Conservation (phyloP, 2,329 filamentous ascomycete species). For the Fusarium duplospermum region DNA sequence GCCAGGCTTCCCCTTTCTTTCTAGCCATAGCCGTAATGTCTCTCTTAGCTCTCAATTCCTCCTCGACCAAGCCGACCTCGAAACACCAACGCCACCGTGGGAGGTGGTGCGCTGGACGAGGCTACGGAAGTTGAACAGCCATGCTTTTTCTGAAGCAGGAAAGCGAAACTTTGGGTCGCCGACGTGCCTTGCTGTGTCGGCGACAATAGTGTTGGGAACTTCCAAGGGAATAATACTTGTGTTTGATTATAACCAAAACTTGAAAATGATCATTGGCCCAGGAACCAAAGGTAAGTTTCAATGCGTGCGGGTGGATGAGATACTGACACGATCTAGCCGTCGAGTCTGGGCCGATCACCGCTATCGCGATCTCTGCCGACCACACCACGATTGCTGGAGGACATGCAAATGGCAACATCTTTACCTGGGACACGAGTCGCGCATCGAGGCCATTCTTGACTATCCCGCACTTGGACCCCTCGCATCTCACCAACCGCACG, state of each 20-base stretch:
- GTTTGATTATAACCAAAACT: slow-evolving; percentile 96
- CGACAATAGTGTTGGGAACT: slow-evolving; percentile 89
- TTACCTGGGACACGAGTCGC: slow-evolving; percentile 92
- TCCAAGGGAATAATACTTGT: slow-evolving; percentile 94
- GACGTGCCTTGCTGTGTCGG: slow-evolving; percentile 89
- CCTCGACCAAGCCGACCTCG: slow-evolving; percentile 71
- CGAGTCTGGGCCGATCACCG: slow-evolving; percentile 88
- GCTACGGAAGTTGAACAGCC: slow-evolving; percentile 86
- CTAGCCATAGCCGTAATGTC: slow-evolving; percentile 81
- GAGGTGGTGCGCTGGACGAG: slow-evolving; percentile 97
- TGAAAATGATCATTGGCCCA: slow-evolving; percentile 93
- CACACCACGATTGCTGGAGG: slow-evolving; percentile 92
- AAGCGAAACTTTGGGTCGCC: slow-evolving; percentile 92
- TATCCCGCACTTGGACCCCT: slow-evolving; percentile 80
- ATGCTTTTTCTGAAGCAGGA: slow-evolving; percentile 92
- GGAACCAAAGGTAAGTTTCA: slow-evolving; percentile 81
- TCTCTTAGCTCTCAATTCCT: slow-evolving; percentile 80
- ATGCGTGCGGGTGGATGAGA: not conserved
- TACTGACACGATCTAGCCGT: slow-evolving; percentile 70
- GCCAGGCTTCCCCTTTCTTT: slow-evolving; percentile 80
- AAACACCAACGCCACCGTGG: slow-evolving; percentile 86
- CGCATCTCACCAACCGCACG: slow-evolving; percentile 72
- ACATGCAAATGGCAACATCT: slow-evolving; percentile 90
- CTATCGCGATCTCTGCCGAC: slow-evolving; percentile 91
- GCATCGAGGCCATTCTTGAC: slow-evolving; percentile 89